Conservation (phyloP, 768 basidiomycete species). For the Myochromella boudieri region DNA sequence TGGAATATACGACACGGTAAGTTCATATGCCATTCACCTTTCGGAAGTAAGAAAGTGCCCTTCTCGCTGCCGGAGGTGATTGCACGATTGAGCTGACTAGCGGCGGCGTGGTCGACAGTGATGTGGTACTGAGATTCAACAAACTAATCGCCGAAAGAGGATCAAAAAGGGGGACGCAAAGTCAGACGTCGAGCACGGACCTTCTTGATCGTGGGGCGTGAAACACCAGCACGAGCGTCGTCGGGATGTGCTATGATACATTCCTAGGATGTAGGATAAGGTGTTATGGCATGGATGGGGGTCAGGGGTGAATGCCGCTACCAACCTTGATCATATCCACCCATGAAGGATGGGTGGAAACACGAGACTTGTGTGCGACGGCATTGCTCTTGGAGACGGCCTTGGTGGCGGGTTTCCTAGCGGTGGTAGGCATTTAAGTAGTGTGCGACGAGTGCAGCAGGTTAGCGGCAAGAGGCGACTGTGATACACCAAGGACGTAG, state of each 20-base stretch:
- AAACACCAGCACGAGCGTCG: slow-evolving; percentile 74
- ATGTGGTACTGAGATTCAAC: slow-evolving; percentile 83
- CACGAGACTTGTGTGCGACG: slow-evolving; percentile 34
- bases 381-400: slow-evolving; percentile 32
- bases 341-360: slow-evolving; percentile 62
- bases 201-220: slow-evolving; percentile 82
- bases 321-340: slow-evolving; percentile 79
- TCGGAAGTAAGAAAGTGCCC: slow-evolving; percentile 49
- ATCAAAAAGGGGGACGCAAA: slow-evolving; percentile 9
- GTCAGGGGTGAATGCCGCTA: slow-evolving; percentile 4
- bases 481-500: slow-evolving; percentile 10
- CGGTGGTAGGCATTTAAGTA: slow-evolving; percentile 21
- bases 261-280: slow-evolving; percentile 39
- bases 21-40: slow-evolving; percentile 31
- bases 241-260: slow-evolving; percentile 72
- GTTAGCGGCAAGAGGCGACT: slow-evolving; percentile 2
- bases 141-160: slow-evolving; percentile 45
- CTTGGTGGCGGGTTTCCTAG: slow-evolving; percentile 41
- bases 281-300: slow-evolving; percentile 10
- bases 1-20: slow-evolving; percentile 5
- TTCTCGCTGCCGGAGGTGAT: slow-evolving; percentile 58
- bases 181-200: slow-evolving; percentile 30
- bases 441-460: not conserved
- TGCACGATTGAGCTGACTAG: slow-evolving; percentile 78
- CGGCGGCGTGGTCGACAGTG: slow-evolving; percentile 69